Base-by-base conservation (phyloP, 228 moss, liverwort and hornwort species). In the Sphagnum magellanicum region DNA sequence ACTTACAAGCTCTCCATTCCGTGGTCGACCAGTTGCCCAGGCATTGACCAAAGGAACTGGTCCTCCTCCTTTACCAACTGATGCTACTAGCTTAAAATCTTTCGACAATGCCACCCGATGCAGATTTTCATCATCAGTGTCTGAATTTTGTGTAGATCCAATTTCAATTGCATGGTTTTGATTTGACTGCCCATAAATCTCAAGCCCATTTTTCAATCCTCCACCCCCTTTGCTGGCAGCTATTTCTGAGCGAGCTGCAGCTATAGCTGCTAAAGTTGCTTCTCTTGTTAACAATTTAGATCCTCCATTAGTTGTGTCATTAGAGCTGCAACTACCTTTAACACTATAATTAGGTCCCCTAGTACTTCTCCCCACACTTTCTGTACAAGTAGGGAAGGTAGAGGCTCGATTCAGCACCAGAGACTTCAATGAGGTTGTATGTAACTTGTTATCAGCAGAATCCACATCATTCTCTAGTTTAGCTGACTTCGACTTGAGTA, bases 341-440 rank as follows among this genome's bases (percentile, higher is more conserved):
- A 66, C 67, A 51, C 77, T 80, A 64, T 70, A 57, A 76, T 57
- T 70, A 74, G 74, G 63, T 66, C 59, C 74, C 64, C 72, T 69
- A 59, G 69, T 83, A 66, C 57, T 79, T 60, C 72, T 71, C 74
- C 63, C 70, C 77, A 78, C 51, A 1, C 55, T 12, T 8, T 55
- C 55, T 8, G 9, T 8, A 12, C 9, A 55, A 63, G 73, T 74
- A 67, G 83, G 79, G 60, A 72, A 80, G 4, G 79, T 77, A 47
- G 79, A 77, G 66, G 79, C 79, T 74, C 77, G 76, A 77, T 83
- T 83, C 74, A 83, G 72, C 53, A 79, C 77, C 72, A 77, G 72
- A 59, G 72, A 76, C 70, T 83, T 83, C 72, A 69, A 64, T 74
- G 50, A 51, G 50, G 70, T 62, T 48, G 16, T 17, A 15, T 9